Evolutionary conservation across 192 early-diverging fungal genomes (phyloP), one percentile per base, ranked within the genome.

Genomic region (Hyaloraphidium curvatum): DNA sequence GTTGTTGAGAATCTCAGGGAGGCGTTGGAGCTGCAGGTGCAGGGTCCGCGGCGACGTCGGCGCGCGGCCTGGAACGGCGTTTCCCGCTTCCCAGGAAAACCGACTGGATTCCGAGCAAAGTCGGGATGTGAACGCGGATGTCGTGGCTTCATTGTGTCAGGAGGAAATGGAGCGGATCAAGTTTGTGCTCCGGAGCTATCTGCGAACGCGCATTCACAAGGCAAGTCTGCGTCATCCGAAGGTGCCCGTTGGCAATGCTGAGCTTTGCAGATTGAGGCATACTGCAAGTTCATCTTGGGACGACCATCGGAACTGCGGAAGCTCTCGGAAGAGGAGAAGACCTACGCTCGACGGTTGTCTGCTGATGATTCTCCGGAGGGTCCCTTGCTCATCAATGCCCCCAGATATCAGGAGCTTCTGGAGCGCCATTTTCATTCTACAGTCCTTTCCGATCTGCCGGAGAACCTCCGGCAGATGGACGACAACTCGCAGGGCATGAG

Each of bases 121-220:
- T n/a, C n/a, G n/a, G n/a, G n/a, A n/a, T n/a, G n/a, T n/a, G n/a
- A n/a, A 74, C 19, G 54, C 58, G 19, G 69, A 67, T 26, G 74
- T 84, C 54, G 50, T 69, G 1, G 59, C 58, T 1, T 69, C 77
- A 51, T 30, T 84, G 22, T 78, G 73, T 50, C 70, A 78, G 53
- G 75, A 70, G 13, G 82, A 84, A 56, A 59, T 82, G 17, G 79
- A 84, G 56, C 62, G 79, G 9, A 67, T 82, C 30, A 77, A 76
- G 53, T 84, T 76, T 58, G 50, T 82, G 7, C 50, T 84, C 3
- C 58, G 73, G 31, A 71, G 67, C 29, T 84, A 84, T 57, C 54
- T 84, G 11, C 37, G 77, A 28, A 75, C 76, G 48, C 62, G 82
- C 58, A 53, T 82, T 52, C 63, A 58, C 31, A 84, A 84, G 66